A percentile compares a stretch with the other conserved stretches of the same genome.
Conservation (phyloP, 2,329 filamentous ascomycete genomes). For the Stenocarpella maydis region DNA sequence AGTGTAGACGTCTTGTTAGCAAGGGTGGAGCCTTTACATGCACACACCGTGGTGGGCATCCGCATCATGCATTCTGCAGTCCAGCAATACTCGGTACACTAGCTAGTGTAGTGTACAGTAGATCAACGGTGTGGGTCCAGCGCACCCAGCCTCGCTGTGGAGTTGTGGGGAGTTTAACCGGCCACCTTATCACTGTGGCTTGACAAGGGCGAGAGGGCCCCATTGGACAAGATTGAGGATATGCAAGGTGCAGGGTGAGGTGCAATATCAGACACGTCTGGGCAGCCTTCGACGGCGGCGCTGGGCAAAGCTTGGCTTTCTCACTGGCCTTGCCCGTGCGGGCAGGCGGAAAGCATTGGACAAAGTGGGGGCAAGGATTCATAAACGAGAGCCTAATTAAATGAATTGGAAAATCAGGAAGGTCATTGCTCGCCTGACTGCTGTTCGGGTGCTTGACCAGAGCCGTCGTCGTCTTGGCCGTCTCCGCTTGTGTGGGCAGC, state of each 20-base stretch:
- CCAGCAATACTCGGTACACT: no score
- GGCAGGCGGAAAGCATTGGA: constrained; percentile 12
- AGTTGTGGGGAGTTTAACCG: constrained; percentile 10
- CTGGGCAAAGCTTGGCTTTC: constrained; percentile 26
- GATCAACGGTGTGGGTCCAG: no score
- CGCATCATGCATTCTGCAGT: constrained; percentile 16
- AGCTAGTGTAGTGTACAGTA: no score
- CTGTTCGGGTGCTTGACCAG: constrained; percentile 5
- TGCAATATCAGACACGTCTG: constrained; percentile 5
- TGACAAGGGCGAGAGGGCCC: constrained; percentile 5
- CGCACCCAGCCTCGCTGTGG: not conserved
- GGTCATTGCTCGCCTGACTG: not conserved
- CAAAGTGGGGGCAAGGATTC: constrained; percentile 16
- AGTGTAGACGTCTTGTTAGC: not conserved
- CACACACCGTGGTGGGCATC: not conserved
- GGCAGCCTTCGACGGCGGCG: constrained; percentile 18
- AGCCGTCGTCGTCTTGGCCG: not conserved
- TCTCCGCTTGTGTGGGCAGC: not conserved
- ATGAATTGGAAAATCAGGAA: constrained; percentile 3
- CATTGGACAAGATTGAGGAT: constrained; percentile 11
- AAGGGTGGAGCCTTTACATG: not conserved
- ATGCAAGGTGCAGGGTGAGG: constrained; percentile 13
- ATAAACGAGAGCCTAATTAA: constrained; percentile 20
- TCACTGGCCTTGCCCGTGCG: constrained; percentile 6
- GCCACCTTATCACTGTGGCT: constrained; percentile 13